A percentile compares a stretch with the other conserved stretches of the same genome.
phyloP scores from a whole-genome alignment of 495 filamentous ascomycete species.

The Lasiosphaeria ovina region DNA sequence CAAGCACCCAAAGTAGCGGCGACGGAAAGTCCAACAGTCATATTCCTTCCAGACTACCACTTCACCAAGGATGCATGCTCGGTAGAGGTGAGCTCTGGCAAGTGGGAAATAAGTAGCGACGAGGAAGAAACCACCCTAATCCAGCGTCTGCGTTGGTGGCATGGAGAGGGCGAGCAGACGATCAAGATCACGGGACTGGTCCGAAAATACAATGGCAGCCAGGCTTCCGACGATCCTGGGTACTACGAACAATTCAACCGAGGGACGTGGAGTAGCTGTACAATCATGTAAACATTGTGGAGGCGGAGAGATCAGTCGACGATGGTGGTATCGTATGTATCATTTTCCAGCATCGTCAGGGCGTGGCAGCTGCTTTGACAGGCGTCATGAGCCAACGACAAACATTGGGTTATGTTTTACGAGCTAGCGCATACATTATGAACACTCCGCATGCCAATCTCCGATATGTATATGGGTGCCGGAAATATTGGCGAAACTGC shows the following conservation, averaged over 20 bases:
- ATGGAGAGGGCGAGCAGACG: slow-evolving; percentile 76
- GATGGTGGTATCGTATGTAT: too few relatives aligned
- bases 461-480: too few relatives aligned
- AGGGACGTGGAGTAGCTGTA: slow-evolving; percentile 38
- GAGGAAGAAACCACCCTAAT: slow-evolving; percentile 63
- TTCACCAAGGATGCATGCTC: slow-evolving; percentile 71
- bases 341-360: too few relatives aligned
- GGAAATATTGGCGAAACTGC: too few relatives aligned
- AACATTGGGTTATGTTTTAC: too few relatives aligned
- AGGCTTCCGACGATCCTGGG: slow-evolving; percentile 41
- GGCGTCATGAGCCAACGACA: too few relatives aligned
- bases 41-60: slow-evolving; percentile 90
- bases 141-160: slow-evolving; percentile 86
- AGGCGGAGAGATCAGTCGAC: not conserved
- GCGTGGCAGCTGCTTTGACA: too few relatives aligned
- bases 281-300: slow-evolving; percentile 37
- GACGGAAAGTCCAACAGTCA: slow-evolving; percentile 69
- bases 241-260: slow-evolving; percentile 49
- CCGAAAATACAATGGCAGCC: slow-evolving; percentile 37
- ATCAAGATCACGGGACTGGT: slow-evolving; percentile 76
- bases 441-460: too few relatives aligned
- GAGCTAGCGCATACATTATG: too few relatives aligned
- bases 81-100: slow-evolving; percentile 77
- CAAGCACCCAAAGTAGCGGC: slow-evolving; percentile 49
- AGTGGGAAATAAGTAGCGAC: slow-evolving; percentile 78